Percentiles rank a stretch among this genome's conserved stretches.
Evolutionary conservation across 495 filamentous ascomycete genomes (phyloP).

Genomic region (Pyronema omphalodes): DNA sequence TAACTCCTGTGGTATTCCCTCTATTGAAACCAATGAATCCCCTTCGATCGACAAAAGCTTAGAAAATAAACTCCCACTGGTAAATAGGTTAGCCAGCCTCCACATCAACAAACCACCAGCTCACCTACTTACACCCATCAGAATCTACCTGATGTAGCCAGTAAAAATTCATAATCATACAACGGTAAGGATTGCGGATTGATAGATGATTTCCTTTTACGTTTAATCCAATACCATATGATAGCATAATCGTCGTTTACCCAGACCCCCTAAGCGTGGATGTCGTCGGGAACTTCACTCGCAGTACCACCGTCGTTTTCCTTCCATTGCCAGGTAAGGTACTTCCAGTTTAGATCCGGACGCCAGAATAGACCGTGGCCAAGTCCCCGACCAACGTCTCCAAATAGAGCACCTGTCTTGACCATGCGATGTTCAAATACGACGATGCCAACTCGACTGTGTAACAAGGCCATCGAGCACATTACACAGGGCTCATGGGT

Average conservation of each 20-base stretch:
- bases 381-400: slow-evolving; percentile 27
- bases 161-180: not conserved
- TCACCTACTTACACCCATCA: not conserved
- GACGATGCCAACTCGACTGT: slow-evolving; percentile 68
- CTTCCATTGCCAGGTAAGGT: slow-evolving; percentile 67
- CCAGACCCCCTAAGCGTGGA: slow-evolving; percentile 4
- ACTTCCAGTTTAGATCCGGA: slow-evolving; percentile 83
- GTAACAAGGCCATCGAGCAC: slow-evolving; percentile 88
- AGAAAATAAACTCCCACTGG: not conserved
- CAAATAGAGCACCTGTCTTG: slow-evolving; percentile 15
- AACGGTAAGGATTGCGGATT: not conserved
- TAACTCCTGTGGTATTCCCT: slow-evolving; percentile 1
- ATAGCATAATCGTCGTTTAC: not conserved
- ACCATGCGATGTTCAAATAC: slow-evolving; percentile 39
- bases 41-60: not conserved
- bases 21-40: not conserved
- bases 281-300: slow-evolving; percentile 3
- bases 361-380: slow-evolving; percentile 83
- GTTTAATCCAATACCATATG: slow-evolving; percentile 1
- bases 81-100: not conserved
- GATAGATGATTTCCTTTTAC: not conserved
- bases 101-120: not conserved
- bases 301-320: not conserved
- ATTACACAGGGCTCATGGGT: slow-evolving; percentile 91
- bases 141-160: not conserved